phyloP scores from a whole-genome alignment of 129 eudicot genomes.

The Gnaphalium uliginosum region DNA sequence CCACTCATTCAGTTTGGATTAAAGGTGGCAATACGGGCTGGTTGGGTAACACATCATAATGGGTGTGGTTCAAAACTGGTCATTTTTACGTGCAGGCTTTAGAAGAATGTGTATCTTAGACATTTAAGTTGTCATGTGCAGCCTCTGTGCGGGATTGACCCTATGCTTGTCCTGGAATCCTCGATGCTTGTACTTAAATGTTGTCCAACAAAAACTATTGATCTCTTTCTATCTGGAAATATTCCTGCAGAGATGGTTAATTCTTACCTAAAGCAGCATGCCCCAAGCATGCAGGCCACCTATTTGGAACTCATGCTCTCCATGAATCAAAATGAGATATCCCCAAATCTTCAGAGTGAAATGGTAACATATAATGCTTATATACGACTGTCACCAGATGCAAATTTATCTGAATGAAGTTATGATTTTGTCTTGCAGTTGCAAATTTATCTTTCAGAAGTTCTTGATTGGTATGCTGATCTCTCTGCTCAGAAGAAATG shows the following conservation, averaged over 20 bases:
- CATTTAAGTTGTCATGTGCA: conserved; percentile 42
- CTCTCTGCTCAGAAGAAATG: conserved; percentile 72
- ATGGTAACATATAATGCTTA: conserved; percentile 54
- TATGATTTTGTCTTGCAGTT: conserved; percentile 52
- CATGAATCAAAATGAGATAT: conserved; percentile 81
- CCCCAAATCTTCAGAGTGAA: conserved; percentile 93
- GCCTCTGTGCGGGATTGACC: conserved; percentile 96
- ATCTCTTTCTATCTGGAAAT: conserved; percentile 89
- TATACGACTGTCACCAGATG: neutral
- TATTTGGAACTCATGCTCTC: conserved; percentile 87
- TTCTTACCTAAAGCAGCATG: conserved; percentile 88
- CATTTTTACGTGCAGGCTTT: neutral
- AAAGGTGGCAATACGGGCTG: neutral
- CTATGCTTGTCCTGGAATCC: conserved; percentile 95
- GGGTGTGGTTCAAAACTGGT: neutral
- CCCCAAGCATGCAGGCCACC: conserved; percentile 87
- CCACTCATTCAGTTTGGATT: conserved; percentile 3
- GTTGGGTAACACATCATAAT: neutral
- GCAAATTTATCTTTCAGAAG: conserved; percentile 93
- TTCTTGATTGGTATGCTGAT: conserved; percentile 83
- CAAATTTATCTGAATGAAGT: conserved; percentile 4
- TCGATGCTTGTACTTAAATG: conserved; percentile 86
- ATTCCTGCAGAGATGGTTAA: conserved; percentile 93
- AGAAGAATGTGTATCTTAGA: conserved; percentile 20
- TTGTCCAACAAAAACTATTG: conserved; percentile 91